Conservation (phyloP, 371 early-diverging fungal species). For the Dichotomocladium elegans region DNA sequence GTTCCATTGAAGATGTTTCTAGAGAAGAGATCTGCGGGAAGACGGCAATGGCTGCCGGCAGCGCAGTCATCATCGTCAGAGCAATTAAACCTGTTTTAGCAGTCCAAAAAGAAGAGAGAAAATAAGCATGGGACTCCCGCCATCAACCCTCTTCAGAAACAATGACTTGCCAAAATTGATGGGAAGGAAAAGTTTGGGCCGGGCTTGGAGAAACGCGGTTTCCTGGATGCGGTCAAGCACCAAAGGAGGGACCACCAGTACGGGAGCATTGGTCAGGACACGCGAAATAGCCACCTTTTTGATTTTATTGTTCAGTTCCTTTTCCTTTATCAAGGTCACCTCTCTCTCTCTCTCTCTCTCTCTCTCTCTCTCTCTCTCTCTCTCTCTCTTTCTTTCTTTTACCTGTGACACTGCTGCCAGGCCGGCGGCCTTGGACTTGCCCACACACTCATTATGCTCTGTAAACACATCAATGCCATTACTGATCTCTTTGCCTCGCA, state of each 20-base stretch:
- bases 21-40: slow-evolving; percentile 70
- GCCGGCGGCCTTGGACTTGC: slow-evolving; percentile 71
- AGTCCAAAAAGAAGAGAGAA: slow-evolving; percentile 1
- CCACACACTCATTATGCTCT: slow-evolving; percentile 56
- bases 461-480: slow-evolving; percentile 73
- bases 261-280: slow-evolving; percentile 71
- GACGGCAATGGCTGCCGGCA: slow-evolving; percentile 78
- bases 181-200: slow-evolving; percentile 54
- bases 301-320: not conserved
- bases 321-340: too few species aligned
- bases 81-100: slow-evolving; percentile 60
- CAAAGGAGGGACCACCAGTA: slow-evolving; percentile 68
- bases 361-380: too few species aligned
- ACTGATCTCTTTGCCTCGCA: slow-evolving; percentile 80
- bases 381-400: slow-evolving; percentile 14
- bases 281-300: slow-evolving; percentile 70
- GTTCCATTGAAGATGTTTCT: slow-evolving; percentile 38
- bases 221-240: slow-evolving; percentile 62
- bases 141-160: not conserved
- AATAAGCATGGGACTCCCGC: not conserved
- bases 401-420: slow-evolving; percentile 60
- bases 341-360: too few species aligned
- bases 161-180: slow-evolving; percentile 54
- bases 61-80: slow-evolving; percentile 65
- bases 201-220: slow-evolving; percentile 47